Evolutionary conservation across 345 rosid species (phyloP).

Genomic region (Salix koriyanagi): DNA sequence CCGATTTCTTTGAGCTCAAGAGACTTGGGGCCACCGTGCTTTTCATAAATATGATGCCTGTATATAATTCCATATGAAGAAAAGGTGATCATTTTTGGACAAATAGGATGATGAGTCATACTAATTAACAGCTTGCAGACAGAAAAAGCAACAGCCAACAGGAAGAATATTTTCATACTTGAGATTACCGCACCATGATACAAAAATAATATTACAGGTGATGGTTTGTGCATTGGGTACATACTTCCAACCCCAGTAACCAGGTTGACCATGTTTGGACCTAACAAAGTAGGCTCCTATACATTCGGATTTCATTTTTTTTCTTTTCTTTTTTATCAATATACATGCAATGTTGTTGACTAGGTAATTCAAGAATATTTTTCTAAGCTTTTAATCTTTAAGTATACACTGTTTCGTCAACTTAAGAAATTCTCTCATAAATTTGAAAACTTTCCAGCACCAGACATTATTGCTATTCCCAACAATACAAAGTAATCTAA

Average conservation of each 20-base stretch:
- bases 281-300: background rate
- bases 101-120: background rate
- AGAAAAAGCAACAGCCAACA: background rate
- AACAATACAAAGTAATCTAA: background rate
- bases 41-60: conserved; percentile 81
- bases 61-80: background rate
- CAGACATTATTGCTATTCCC: background rate
- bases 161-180: background rate
- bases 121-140: background rate
- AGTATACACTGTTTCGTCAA: background rate
- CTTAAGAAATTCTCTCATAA: background rate
- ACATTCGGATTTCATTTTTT: background rate
- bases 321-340: background rate
- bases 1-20: conserved; percentile 82
- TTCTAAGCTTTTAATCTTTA: background rate
- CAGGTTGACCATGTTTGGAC: background rate
- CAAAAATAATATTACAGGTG: background rate
- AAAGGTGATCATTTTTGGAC: background rate
- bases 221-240: too few relatives aligned
- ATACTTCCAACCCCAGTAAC: too few relatives aligned
- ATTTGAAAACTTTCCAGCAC: background rate
- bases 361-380: background rate
- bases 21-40: conserved; percentile 71
- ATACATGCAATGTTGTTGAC: background rate
- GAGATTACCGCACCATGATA: background rate